Percentiles rank a stretch among this genome's conserved stretches.
Evolutionary conservation across 352 stramenopile genomes (phyloP).

Genomic region (Globisporangium cederbergense): DNA sequence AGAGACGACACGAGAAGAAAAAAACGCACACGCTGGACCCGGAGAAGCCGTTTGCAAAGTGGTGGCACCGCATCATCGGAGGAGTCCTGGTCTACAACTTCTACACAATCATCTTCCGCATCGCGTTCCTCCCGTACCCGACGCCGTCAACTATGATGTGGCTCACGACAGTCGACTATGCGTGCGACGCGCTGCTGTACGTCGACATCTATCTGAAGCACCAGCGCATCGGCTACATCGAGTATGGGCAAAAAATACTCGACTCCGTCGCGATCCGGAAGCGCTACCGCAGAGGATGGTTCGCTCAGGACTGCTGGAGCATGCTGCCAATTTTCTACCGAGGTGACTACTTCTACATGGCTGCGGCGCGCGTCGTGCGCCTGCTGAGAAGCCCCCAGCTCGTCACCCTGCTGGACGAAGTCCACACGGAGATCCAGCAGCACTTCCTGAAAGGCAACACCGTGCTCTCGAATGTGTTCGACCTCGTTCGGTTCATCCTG

Average conservation of each 20-base stretch:
- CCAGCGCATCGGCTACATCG: slow-evolving; percentile 32
- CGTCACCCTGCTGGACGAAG: slow-evolving; percentile 30
- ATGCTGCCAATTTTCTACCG: slow-evolving; percentile 44
- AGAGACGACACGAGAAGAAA: slow-evolving; percentile 19
- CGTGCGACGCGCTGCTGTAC: slow-evolving; percentile 31
- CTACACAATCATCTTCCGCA: slow-evolving; percentile 43
- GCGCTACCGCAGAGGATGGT: slow-evolving; percentile 26
- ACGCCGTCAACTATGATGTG: slow-evolving; percentile 17
- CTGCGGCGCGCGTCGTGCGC: slow-evolving; percentile 31
- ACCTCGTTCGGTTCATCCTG: slow-evolving; percentile 52
- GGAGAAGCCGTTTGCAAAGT: slow-evolving; percentile 35
- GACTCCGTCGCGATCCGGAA: slow-evolving; percentile 31
- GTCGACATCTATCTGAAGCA: slow-evolving; percentile 40
- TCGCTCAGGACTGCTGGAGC: slow-evolving; percentile 37
- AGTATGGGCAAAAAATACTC: slow-evolving; percentile 42
- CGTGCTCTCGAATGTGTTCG: slow-evolving; percentile 42
- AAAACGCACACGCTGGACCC: slow-evolving; percentile 33
- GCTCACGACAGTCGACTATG: slow-evolving; percentile 40
- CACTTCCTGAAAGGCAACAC: slow-evolving; percentile 40
- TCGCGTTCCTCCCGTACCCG: slow-evolving; percentile 43
- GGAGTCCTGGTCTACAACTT: slow-evolving; percentile 57
- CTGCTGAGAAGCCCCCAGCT: slow-evolving; percentile 47
- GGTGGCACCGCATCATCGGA: slow-evolving; percentile 55
- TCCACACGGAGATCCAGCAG: slow-evolving; percentile 49
- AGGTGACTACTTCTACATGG: slow-evolving; percentile 36